These are phyloP conservation scores for Skeletonema menzelii DNA, from an alignment of 108 stramenopile genomes.

Conservation along the genomic window DNA sequence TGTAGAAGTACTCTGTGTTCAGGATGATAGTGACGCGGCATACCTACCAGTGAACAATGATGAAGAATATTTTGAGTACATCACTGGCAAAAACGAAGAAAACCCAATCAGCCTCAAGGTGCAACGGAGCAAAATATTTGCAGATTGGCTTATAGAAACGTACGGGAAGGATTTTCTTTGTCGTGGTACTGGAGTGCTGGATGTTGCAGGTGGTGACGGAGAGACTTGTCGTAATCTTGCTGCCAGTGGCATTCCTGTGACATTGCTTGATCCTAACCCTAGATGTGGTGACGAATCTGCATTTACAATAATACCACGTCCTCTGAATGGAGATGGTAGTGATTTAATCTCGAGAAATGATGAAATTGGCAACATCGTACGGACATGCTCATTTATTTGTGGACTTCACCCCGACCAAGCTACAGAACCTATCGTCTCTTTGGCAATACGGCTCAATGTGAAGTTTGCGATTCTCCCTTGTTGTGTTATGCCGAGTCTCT, in stretches of 20 bases:
- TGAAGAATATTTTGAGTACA: constrained; percentile 12
- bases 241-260: constrained; percentile 23
- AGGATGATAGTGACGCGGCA: constrained; percentile 12
- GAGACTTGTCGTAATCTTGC: constrained; percentile 27
- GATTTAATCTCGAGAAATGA: constrained; percentile 28
- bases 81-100: background rate
- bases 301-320: constrained; percentile 44
- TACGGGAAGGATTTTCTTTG: constrained; percentile 22
- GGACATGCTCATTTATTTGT: constrained; percentile 30
- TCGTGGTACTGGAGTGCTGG: constrained; percentile 36
- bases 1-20: constrained; percentile 7
- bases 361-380: constrained; percentile 10
- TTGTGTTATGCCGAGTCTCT: constrained; percentile 53
- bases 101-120: constrained; percentile 13
- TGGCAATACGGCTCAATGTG: constrained; percentile 37
- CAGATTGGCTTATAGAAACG: constrained; percentile 26
- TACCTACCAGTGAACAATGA: constrained; percentile 6
- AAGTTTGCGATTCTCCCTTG: constrained; percentile 59
- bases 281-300: constrained; percentile 5
- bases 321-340: constrained; percentile 47
- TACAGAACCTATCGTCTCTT: constrained; percentile 41
- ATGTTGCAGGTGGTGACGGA: constrained; percentile 50
- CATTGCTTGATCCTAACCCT: constrained; percentile 50
- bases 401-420: constrained; percentile 59
- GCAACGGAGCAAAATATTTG: constrained; percentile 35